These are phyloP conservation scores for Mortierella sp. DNA, from an alignment of 371 early-diverging fungal genomes.

Conservation along the genomic window DNA sequence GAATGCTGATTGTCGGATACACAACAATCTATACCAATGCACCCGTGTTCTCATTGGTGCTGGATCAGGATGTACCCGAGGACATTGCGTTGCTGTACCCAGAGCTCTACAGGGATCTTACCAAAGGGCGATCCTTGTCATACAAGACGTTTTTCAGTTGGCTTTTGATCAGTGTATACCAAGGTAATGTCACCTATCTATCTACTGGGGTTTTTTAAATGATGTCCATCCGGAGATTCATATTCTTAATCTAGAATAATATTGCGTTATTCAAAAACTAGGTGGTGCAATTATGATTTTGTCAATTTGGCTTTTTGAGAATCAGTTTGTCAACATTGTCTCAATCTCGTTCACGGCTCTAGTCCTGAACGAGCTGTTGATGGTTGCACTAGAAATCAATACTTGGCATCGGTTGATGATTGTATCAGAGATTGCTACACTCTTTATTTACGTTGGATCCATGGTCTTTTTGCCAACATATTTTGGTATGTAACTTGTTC, in stretches of 20 bases:
- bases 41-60: conserved; percentile 96
- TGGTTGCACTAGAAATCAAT: conserved; percentile 96
- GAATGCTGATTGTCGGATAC: conserved; percentile 80
- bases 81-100: conserved; percentile 95
- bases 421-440: conserved; percentile 83
- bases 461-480: conserved; percentile 91
- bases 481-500: conserved; percentile 91
- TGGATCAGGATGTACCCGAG: conserved; percentile 93
- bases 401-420: conserved; percentile 95
- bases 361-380: conserved; percentile 98
- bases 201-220: too few relatives aligned
- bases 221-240: too few relatives aligned
- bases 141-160: conserved; percentile 96
- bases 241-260: background rate
- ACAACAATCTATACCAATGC: conserved; percentile 98
- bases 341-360: conserved; percentile 97
- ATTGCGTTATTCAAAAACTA: conserved; percentile 17
- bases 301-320: conserved; percentile 94
- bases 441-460: conserved; percentile 87
- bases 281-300: conserved; percentile 97
- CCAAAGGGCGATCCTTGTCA: conserved; percentile 92
- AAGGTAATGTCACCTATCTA: conserved; percentile 68
- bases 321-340: conserved; percentile 96
- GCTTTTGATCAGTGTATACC: conserved; percentile 97
- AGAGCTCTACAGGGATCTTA: conserved; percentile 97